Evolutionary conservation across 345 rosid species (phyloP).

Genomic region (Rhodamnia argentea): DNA sequence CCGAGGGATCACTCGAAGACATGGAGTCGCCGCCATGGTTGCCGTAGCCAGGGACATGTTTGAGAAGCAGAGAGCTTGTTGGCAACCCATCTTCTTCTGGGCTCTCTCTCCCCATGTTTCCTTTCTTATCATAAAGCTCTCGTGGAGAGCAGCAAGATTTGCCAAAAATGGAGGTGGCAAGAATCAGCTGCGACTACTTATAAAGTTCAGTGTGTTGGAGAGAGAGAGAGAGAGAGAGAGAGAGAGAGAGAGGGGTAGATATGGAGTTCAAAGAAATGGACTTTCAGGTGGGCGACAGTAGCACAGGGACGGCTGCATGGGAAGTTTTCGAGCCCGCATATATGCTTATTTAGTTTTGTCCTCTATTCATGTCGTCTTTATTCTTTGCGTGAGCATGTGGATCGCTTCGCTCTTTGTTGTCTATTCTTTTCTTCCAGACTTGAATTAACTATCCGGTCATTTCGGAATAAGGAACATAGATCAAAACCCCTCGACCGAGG

Average conservation of each 20-base stretch:
- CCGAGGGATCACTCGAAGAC: conserved; percentile 1
- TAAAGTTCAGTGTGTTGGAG: neutral
- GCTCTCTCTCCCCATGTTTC: neutral
- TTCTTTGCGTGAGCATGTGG: neutral
- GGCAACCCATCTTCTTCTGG: neutral
- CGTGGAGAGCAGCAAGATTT: neutral
- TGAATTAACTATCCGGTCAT: neutral
- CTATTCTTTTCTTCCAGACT: neutral
- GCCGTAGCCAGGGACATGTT: neutral
- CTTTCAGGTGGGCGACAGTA: neutral
- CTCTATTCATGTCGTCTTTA: neutral
- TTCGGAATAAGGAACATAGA: neutral
- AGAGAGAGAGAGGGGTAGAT: neutral
- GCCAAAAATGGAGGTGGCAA: neutral
- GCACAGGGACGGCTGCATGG: neutral
- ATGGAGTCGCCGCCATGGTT: neutral
- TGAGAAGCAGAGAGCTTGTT: neutral
- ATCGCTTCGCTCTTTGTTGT: neutral
- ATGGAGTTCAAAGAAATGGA: neutral
- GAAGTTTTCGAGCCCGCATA: neutral
- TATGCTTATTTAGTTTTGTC: neutral
- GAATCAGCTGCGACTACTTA: neutral
- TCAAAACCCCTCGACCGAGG: neutral
- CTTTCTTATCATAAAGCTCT: neutral
- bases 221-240: neutral